Evolutionary conservation across 2,329 filamentous ascomycete species (phyloP).

Genomic region (Chaetomium strumarium): DNA sequence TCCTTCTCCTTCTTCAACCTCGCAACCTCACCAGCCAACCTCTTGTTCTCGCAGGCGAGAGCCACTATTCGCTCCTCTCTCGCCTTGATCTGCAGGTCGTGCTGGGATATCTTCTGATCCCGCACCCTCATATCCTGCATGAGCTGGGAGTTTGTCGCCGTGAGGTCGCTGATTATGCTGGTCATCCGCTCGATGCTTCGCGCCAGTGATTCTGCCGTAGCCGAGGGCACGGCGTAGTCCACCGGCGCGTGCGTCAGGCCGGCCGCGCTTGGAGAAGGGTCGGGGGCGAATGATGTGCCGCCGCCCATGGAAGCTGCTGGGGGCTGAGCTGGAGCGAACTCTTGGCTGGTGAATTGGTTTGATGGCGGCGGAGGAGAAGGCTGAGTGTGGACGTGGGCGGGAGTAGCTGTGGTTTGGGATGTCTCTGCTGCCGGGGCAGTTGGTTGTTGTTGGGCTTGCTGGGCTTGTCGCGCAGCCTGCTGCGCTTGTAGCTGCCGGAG

Average conservation of each 20-base stretch:
- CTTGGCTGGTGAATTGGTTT: too few relatives aligned
- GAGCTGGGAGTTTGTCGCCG: conserved; percentile 10
- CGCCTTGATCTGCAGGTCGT: neutral
- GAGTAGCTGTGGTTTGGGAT: too few relatives aligned
- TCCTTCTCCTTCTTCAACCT: neutral
- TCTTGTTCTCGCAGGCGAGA: conserved; percentile 2
- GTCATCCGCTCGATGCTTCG: conserved; percentile 13
- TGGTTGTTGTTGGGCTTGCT: neutral
- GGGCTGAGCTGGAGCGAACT: too few relatives aligned
- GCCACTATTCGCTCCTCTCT: conserved; percentile 8
- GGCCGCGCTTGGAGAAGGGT: neutral
- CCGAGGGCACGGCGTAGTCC: conserved; percentile 1
- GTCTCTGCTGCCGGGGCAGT: too few relatives aligned
- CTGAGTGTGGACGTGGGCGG: too few relatives aligned
- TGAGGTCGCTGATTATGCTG: conserved; percentile 6
- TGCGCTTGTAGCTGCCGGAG: neutral
- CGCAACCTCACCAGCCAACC: neutral
- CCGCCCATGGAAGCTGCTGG: too few relatives aligned
- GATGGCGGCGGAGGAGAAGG: too few relatives aligned
- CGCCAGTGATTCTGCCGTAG: conserved; percentile 9
- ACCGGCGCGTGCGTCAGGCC: too few relatives aligned
- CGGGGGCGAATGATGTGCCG: too few relatives aligned
- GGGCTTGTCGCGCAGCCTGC: neutral
- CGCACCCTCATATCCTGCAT: conserved; percentile 5
- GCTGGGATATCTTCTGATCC: conserved; percentile 1